Base-by-base conservation (phyloP, 768 basidiomycete genomes). In the Pluteus cervinus region DNA sequence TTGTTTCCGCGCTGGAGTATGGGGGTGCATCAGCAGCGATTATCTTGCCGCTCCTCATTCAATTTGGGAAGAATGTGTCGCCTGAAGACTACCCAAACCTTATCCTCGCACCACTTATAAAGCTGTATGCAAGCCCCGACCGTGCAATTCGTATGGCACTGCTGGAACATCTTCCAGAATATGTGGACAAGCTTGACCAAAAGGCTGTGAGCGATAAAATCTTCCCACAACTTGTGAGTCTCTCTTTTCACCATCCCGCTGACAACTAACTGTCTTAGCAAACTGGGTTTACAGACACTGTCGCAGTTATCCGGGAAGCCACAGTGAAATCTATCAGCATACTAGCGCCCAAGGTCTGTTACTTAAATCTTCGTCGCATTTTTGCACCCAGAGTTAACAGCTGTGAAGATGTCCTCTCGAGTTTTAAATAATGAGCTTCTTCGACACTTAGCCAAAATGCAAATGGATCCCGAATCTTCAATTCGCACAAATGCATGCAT, bases 401-500 rank as follows among this genome's bases (percentile, higher is more conserved):
- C 70, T 99, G 67, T 34, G 92, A 96, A n/a, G n/a, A n/a, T n/a
- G n/a, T n/a, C n/a, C n/a, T n/a, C n/a, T 46, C 83, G 94, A 2
- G 76, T 97, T 25, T 70, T 98, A 24, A 99, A 99, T 61, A 99
- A 98, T 50, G 96, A 99, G 43, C 78, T 99, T 14, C 75, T 99
- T 8, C 83, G 94, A 2, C 75, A 87, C 44, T 75, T 99, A 16
- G 94, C 94, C 2, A 89, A 88, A 52, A 83, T 88, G 62, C 96
- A 99, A 62, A 79, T 73, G 23, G 96, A 98, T 53, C 69, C 82
- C 1, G 96, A 99, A 60, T 77, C 93, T 3, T 93, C 92, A 4
- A 97, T 98, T 49, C 76, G 96, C 31, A 98, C 96, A 11, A 98
- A 98, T 51, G 96, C 96, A 0, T 94, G 91, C 52, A 97, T 99